Evolutionary conservation across 2,329 filamentous ascomycete genomes (phyloP), one percentile per base, ranked within the genome.

Genomic region (Apiospora kogelbergensis): DNA sequence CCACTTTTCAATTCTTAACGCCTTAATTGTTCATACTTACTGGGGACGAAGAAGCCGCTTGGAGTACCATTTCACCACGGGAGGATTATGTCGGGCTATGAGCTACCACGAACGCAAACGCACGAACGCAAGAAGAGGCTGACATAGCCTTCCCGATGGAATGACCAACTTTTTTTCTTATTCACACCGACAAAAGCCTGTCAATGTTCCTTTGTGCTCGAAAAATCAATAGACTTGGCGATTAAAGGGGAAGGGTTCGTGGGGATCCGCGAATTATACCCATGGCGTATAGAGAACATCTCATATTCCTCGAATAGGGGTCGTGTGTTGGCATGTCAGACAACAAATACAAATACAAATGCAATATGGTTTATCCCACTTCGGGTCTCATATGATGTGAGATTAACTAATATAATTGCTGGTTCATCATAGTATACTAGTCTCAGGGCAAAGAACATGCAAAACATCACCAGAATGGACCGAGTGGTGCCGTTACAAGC

Each of bases 1-100:
- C 30, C 53, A 65, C 40, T 42, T 64, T 64, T 65, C 63, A 42
- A 41, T 65, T 65, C 63, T 60, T n/a, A 65, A 26, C 44, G 26
- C 37, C 40, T 30, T 65, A 17, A 65, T 44, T 65, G n/a, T 65
- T 65, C 20, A 37, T 60, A 37, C 41, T 44, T 41, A 65, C 24
- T 65, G 63, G 63, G 63, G 63, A 44, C 20, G 63, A 65, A 11
- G 53, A 37, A 6, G 20, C 33, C 26, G 53, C 7, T 60, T 60
- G 53, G 53, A 37, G 53, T 17, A 60, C 53, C 17, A 60, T 37
- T 60, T 60, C 37, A 60, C 30, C 53, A n/a, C 17, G 20, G 53
- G 10, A 37, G 26, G 53, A 42, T 42, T 30, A 37, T 60, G 53
- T n/a, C 20, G 33, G 53, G 30, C 26, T 37, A n/a, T 33, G 10